Evolutionary conservation across 495 filamentous ascomycete species (phyloP).

Genomic region (Delitschia confertaspora): DNA sequence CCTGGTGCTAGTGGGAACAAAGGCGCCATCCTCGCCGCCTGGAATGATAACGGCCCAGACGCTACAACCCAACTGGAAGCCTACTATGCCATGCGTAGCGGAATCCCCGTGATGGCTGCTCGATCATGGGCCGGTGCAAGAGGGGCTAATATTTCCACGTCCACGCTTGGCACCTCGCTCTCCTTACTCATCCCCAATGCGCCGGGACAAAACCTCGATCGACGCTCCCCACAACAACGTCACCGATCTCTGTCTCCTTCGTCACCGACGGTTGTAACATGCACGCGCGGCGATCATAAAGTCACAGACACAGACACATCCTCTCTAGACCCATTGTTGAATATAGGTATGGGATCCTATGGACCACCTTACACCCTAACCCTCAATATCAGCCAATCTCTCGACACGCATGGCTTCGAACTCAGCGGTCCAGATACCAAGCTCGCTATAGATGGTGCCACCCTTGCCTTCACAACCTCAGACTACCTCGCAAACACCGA

Average conservation of each 20-base stretch:
- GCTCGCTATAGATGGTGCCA: slow-evolving; percentile 25
- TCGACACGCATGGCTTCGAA: slow-evolving; percentile 32
- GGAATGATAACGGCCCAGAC: slow-evolving; percentile 51
- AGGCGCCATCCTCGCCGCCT: slow-evolving; percentile 47
- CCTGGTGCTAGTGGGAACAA: slow-evolving; percentile 32
- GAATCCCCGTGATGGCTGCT: slow-evolving; percentile 42
- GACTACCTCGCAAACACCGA: too few relatives aligned
- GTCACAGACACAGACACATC: neutral
- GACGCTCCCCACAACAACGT: slow-evolving; percentile 31
- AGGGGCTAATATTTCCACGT: slow-evolving; percentile 32
- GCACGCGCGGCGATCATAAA: neutral
- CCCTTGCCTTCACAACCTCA: slow-evolving; percentile 36
- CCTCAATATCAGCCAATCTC: slow-evolving; percentile 33
- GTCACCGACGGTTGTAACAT: neutral
- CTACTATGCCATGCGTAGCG: slow-evolving; percentile 46
- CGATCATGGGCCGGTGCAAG: slow-evolving; percentile 40
- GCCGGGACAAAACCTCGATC: slow-evolving; percentile 45
- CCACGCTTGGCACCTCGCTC: slow-evolving; percentile 30
- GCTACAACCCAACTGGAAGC: slow-evolving; percentile 48
- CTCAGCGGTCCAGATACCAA: slow-evolving; percentile 36
- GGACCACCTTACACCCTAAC: slow-evolving; percentile 45
- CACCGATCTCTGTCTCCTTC: too few relatives aligned
- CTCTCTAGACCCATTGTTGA: slow-evolving; percentile 10
- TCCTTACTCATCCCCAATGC: slow-evolving; percentile 36
- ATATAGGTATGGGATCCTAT: slow-evolving; percentile 40